phyloP scores from a whole-genome alignment of 768 basidiomycete species.

The Pleurotus salmoneostramineus region DNA sequence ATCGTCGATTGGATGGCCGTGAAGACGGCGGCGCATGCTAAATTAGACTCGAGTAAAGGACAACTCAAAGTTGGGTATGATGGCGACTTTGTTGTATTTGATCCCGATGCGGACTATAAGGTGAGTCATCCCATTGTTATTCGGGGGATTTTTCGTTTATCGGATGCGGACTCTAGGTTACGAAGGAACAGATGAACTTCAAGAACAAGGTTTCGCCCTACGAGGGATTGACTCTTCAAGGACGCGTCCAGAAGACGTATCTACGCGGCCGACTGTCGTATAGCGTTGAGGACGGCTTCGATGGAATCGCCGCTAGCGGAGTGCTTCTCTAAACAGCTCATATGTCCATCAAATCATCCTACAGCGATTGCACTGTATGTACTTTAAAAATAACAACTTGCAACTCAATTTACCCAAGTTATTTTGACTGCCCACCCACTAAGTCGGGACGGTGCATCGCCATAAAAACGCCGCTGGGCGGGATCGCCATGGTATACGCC shows the following conservation, averaged over 20 bases:
- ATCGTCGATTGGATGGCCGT: conserved; percentile 75
- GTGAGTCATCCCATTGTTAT: conserved; percentile 28
- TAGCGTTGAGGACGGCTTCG: conserved; percentile 34
- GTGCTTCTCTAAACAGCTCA: neutral
- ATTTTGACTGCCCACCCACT: no score
- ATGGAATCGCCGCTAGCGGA: conserved; percentile 13
- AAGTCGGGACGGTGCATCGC: no score
- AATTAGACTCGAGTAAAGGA: conserved; percentile 69
- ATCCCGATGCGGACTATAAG: conserved; percentile 51
- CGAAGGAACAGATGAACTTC: conserved; percentile 70
- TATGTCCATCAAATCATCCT: neutral
- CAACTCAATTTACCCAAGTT: no score
- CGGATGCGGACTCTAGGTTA: conserved; percentile 52
- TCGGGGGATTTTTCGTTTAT: conserved; percentile 17
- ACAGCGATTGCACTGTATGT: no score
- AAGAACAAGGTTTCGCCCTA: conserved; percentile 96
- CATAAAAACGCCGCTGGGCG: no score
- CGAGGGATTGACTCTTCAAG: conserved; percentile 66
- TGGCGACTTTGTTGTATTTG: conserved; percentile 86
- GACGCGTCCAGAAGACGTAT: conserved; percentile 73
- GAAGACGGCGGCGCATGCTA: conserved; percentile 77
- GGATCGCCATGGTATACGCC: no score
- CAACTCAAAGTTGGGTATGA: conserved; percentile 69
- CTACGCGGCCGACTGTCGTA: conserved; percentile 76
- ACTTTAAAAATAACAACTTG: no score